A percentile compares a stretch with the other conserved stretches of the same genome.
phyloP scores from a whole-genome alignment of 2,329 filamentous ascomycete genomes.

The Metarhizium album region DNA sequence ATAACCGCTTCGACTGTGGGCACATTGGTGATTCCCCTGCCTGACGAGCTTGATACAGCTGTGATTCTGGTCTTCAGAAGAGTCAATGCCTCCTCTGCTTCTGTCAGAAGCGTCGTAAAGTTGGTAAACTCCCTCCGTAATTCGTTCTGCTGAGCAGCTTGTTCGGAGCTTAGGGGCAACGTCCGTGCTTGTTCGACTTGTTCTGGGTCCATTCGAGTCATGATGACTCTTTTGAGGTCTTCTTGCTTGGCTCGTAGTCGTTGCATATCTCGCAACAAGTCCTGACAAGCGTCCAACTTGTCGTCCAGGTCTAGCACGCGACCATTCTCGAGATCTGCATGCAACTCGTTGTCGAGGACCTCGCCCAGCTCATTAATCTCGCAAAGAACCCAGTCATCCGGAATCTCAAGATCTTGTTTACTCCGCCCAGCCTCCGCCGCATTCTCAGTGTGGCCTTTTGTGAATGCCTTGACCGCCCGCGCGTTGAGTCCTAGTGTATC shows the following conservation, averaged over 20 bases:
- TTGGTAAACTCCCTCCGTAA: slow-evolving; percentile 64
- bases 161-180: slow-evolving; percentile 73
- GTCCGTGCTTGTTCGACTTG: slow-evolving; percentile 52
- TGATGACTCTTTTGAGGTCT: slow-evolving; percentile 67
- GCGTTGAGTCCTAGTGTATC: slow-evolving; percentile 82
- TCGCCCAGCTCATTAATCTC: slow-evolving; percentile 61
- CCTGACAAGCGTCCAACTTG: slow-evolving; percentile 57
- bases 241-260: slow-evolving; percentile 65
- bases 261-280: slow-evolving; percentile 58
- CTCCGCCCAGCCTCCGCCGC: slow-evolving; percentile 43
- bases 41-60: slow-evolving; percentile 38
- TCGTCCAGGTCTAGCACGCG: slow-evolving; percentile 57
- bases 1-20: slow-evolving; percentile 89
- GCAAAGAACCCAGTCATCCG: slow-evolving; percentile 61
- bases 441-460: slow-evolving; percentile 54
- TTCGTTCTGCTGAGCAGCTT: slow-evolving; percentile 73
- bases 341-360: slow-evolving; percentile 54
- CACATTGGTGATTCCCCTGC: slow-evolving; percentile 37
- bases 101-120: slow-evolving; percentile 62
- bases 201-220: slow-evolving; percentile 56
- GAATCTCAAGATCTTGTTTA: slow-evolving; percentile 57
- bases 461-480: slow-evolving; percentile 52
- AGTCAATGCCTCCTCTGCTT: slow-evolving; percentile 70
- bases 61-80: slow-evolving; percentile 71
- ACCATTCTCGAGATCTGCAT: slow-evolving; percentile 53